Percentiles rank a stretch among this genome's conserved stretches.
Evolutionary conservation across 2,329 filamentous ascomycete species (phyloP).

Genomic region (Trichoderma citrinoviride): DNA sequence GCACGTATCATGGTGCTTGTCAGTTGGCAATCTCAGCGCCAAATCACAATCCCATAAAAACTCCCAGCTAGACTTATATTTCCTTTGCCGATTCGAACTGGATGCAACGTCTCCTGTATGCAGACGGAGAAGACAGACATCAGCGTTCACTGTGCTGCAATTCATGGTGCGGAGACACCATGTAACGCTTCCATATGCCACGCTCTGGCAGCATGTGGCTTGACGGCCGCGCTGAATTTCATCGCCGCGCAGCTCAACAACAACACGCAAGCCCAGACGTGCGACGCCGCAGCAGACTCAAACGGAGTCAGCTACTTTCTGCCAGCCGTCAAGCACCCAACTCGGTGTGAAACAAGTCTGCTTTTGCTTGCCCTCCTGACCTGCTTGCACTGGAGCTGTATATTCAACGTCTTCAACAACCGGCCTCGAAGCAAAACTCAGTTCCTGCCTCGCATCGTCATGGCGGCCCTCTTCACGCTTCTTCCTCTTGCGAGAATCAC

Average conservation of each 20-base stretch:
- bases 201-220: not conserved
- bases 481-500: not conserved
- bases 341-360: not conserved
- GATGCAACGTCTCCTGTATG: too few species aligned
- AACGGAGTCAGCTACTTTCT: not conserved
- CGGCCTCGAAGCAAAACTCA: not conserved
- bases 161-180: not conserved
- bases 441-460: not conserved
- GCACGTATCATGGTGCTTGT: too few species aligned
- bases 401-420: not conserved
- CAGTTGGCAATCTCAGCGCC: too few species aligned
- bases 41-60: too few species aligned
- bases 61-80: too few species aligned
- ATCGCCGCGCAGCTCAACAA: too few species aligned
- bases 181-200: not conserved
- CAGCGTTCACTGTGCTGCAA: not conserved
- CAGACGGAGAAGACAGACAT: not conserved
- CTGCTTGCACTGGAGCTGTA: slow-evolving; percentile 2
- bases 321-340: not conserved
- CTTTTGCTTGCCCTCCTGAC: not conserved
- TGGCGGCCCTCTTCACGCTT: not conserved
- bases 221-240: not conserved
- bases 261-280: not conserved
- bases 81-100: too few species aligned
- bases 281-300: not conserved